Base-by-base conservation (phyloP, 805 yeast species). In the Saccharomycopsis oosterbeekiorum region DNA sequence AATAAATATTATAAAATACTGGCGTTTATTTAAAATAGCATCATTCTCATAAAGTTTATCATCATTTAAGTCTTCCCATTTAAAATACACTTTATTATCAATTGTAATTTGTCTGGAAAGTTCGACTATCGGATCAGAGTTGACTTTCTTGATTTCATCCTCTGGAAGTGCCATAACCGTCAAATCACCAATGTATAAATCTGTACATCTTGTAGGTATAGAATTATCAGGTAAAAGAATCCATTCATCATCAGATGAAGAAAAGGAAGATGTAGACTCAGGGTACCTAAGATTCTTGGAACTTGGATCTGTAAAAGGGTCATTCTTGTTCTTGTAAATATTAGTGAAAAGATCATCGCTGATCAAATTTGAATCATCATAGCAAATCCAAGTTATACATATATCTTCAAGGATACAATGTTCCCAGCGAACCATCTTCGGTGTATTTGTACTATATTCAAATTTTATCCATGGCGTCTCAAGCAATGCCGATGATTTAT, bases 1-100 rank as follows among this genome's bases (percentile, higher is more conserved):
- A 6, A 70, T 63, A 60, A 65, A 75, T 1, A 75, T 63, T 12
- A 72, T 21, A 70, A 75, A 74, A 59, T 71, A 69, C 3, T 70
- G 56, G 2, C 67, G 64, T 2, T 60, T 62, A n/a, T 60, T 55
- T 5, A 63, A 59, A 47, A 21, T 26, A 11, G 29, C 26, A 47
- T 15, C 26, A 47, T 47, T 47, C 12, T 15, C 26, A 47, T 21
- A 5, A 21, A 10, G n/a, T 14, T 3, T 41, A 26, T 58, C 59
- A 6, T 59, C 67, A 8, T 61, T 59, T 2, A 47, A 62, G 17
- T 66, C 69, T 19, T 53, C 21, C 71, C 72, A 67, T 65, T 71
- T 68, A 19, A 66, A 57, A 19, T 69, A 54, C 1, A 69, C 62
- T 1, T 62, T 41, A 11, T 59, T 57, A 10, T 64, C 17, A 19